Evolutionary conservation across 805 yeast species (phyloP).

Genomic region (Kodamaea sagamina): DNA sequence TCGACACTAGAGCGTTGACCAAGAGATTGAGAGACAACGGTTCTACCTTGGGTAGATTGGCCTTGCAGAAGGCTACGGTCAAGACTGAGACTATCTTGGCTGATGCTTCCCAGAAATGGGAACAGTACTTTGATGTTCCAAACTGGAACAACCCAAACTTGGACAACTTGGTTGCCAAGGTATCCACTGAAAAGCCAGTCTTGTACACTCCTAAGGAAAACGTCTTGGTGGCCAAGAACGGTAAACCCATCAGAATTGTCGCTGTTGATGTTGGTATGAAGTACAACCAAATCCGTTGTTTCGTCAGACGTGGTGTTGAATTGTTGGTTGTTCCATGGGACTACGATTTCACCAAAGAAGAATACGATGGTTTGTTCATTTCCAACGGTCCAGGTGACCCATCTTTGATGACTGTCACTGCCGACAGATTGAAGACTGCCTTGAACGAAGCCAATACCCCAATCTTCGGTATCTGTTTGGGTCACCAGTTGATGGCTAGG

Average conservation of each 20-base stretch:
- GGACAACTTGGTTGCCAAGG: conserved; percentile 88
- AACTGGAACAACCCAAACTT: conserved; percentile 94
- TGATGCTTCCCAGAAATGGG: conserved; percentile 51
- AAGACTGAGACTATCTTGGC: conserved; percentile 34
- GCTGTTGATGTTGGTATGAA: conserved; percentile 98
- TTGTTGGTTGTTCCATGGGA: conserved; percentile 95
- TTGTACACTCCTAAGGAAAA: conserved; percentile 70
- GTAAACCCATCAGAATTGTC: conserved; percentile 76
- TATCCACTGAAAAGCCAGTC: conserved; percentile 75
- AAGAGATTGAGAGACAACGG: conserved; percentile 91
- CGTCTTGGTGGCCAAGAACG: conserved; percentile 59
- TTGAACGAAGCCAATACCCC: conserved; percentile 76
- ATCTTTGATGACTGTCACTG: conserved; percentile 71
- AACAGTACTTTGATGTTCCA: conserved; percentile 63
- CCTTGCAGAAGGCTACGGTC: conserved; percentile 52
- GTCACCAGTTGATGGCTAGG: conserved; percentile 94
- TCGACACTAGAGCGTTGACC: conserved; percentile 94
- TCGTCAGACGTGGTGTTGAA: conserved; percentile 94
- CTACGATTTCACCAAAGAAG: conserved; percentile 76
- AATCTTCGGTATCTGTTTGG: conserved; percentile 95
- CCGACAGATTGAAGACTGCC: conserved; percentile 57
- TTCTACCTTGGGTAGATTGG: conserved; percentile 87
- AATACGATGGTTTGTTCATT: conserved; percentile 91
- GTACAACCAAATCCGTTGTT: conserved; percentile 96
- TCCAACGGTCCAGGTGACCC: conserved; percentile 99